Conservation (phyloP, 805 yeast species). For the Isabelozyma heimii region DNA sequence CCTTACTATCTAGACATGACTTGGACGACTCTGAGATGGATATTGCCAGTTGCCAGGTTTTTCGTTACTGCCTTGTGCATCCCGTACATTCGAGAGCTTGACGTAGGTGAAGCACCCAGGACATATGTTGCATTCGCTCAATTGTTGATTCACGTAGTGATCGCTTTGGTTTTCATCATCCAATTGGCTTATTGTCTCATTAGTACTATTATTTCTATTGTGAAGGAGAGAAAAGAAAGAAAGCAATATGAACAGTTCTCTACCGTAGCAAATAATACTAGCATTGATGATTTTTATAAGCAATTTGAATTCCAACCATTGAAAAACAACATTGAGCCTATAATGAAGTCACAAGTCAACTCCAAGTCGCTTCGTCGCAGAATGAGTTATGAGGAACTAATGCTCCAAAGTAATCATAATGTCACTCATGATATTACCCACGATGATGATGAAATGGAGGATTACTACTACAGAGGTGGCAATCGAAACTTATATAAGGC, state of each 20-base stretch:
- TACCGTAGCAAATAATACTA: conserved; percentile 1
- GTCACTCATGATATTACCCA: conserved; percentile 7
- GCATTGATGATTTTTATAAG: conserved; percentile 16
- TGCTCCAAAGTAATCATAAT: conserved; percentile 1
- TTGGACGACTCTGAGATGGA: conserved; percentile 29
- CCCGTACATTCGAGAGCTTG: conserved; percentile 37
- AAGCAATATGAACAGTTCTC: conserved; percentile 4
- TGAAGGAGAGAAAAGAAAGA: conserved; percentile 6
- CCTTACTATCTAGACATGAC: conserved; percentile 28
- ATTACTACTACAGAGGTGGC: conserved; percentile 12
- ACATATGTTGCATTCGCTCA: conserved; percentile 45
- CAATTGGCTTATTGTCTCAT: conserved; percentile 28
- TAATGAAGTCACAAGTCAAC: conserved; percentile 8
- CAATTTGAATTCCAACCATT: conserved; percentile 27
- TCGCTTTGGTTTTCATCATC: conserved; percentile 26
- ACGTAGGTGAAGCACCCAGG: conserved; percentile 33
- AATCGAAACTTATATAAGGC: background rate
- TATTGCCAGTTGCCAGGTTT: conserved; percentile 36
- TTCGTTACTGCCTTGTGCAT: conserved; percentile 40
- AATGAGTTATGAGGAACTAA: background rate
- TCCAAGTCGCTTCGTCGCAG: no score
- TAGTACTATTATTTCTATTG: conserved; percentile 21
- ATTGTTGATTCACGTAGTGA: conserved; percentile 35
- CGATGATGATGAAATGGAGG: conserved; percentile 10
- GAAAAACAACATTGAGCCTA: conserved; percentile 1